A percentile compares a stretch with the other conserved stretches of the same genome.
phyloP scores from a whole-genome alignment of 331 rosid species.

The Cydonia oblonga region DNA sequence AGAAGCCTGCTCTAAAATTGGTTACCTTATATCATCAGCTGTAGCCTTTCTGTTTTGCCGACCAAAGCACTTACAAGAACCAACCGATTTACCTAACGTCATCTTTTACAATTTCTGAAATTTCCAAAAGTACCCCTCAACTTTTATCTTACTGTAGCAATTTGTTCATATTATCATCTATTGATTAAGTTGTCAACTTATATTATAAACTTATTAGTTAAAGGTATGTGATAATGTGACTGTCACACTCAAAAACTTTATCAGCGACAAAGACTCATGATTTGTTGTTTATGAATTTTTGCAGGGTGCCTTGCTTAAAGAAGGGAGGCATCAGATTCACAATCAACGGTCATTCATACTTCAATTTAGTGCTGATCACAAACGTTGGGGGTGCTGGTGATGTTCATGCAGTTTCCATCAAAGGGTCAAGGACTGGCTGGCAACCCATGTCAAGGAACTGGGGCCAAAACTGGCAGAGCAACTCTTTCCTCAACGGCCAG shows the following conservation, averaged over 20 bases:
- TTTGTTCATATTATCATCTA: too few relatives aligned
- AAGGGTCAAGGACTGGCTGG: slow-evolving; percentile 66
- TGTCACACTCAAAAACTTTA: too few relatives aligned
- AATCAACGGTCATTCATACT: slow-evolving; percentile 63
- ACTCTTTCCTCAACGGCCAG: slow-evolving; percentile 43
- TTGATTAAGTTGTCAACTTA: background rate
- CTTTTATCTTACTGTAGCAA: rapidly evolving
- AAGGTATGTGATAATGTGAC: too few relatives aligned
- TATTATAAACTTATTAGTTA: too few relatives aligned
- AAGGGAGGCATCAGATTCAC: slow-evolving; percentile 75
- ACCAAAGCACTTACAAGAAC: background rate
- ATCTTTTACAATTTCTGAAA: background rate
- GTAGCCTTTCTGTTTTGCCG: background rate
- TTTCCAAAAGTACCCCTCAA: background rate
- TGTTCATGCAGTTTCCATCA: slow-evolving; percentile 55
- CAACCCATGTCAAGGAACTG: slow-evolving; percentile 60
- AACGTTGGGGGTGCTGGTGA: slow-evolving; percentile 88
- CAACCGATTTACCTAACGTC: background rate
- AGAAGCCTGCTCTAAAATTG: background rate
- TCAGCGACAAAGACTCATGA: background rate
- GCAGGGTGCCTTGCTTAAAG: slow-evolving; percentile 60
- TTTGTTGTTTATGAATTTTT: background rate
- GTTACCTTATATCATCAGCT: background rate
- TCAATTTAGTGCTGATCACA: slow-evolving; percentile 55
- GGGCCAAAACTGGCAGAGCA: slow-evolving; percentile 93